Evolutionary conservation across 257 asterid species (phyloP).

Genomic region (Fraxinus quadrangulata): DNA sequence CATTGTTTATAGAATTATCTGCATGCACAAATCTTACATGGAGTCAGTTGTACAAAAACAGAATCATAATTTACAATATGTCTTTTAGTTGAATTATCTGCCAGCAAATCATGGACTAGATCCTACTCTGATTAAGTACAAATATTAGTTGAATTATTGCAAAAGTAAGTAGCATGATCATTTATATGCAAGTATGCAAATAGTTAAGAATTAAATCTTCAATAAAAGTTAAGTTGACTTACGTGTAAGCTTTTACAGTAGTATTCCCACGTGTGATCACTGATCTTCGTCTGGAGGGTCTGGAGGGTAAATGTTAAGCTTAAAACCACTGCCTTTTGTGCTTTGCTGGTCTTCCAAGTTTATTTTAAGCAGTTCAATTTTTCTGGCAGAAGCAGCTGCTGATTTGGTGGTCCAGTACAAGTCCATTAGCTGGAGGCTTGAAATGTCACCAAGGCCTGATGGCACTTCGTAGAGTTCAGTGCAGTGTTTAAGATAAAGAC

Average conservation of each 20-base stretch:
- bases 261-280: constrained; percentile 8
- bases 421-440: constrained; percentile 42
- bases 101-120: no score
- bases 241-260: background rate
- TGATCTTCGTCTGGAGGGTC: constrained; percentile 22
- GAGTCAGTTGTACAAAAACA: background rate
- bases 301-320: constrained; percentile 54
- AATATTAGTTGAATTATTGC: no score
- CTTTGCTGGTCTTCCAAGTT: constrained; percentile 12
- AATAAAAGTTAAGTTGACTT: background rate
- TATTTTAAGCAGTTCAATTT: constrained; percentile 27
- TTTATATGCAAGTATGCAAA: background rate
- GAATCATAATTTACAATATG: no score
- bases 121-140: no score
- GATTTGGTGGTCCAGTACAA: constrained; percentile 32
- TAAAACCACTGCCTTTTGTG: constrained; percentile 30
- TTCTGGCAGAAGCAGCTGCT: constrained; percentile 43
- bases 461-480: constrained; percentile 36
- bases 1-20: background rate
- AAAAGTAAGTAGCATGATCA: background rate
- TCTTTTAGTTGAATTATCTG: no score
- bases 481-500: constrained; percentile 41
- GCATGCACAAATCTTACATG: constrained; percentile 4
- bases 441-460: constrained; percentile 38
- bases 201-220: no score